A percentile compares a stretch with the other conserved stretches of the same genome.
Conservation (phyloP, 805 yeast genomes). For the Candida morakotiae region DNA sequence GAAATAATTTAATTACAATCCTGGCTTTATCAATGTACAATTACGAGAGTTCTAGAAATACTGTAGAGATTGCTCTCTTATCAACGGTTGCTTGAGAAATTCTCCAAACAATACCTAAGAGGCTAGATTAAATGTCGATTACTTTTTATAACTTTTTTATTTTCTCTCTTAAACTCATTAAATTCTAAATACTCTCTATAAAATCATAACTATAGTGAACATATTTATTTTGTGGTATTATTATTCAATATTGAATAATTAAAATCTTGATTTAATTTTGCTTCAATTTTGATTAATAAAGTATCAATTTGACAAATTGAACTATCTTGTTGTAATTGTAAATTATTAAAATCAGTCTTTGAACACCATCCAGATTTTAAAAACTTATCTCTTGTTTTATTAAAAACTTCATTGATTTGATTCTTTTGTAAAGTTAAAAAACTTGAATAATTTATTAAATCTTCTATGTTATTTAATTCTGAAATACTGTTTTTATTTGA, state of each 20-base stretch:
- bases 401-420: conserved; percentile 30
- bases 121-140: too few relatives aligned
- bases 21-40: too few relatives aligned
- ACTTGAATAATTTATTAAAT: conserved; percentile 23
- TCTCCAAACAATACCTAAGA: too few relatives aligned
- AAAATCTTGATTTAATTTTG: conserved; percentile 27
- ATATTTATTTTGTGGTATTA: too few relatives aligned
- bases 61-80: too few relatives aligned
- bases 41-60: too few relatives aligned
- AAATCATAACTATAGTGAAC: too few relatives aligned
- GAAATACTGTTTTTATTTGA: conserved; percentile 14
- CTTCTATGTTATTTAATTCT: conserved; percentile 20
- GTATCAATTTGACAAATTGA: conserved; percentile 35
- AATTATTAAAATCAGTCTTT: conserved; percentile 34
- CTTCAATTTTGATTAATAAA: conserved; percentile 34
- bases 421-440: conserved; percentile 32
- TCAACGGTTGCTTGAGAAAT: too few relatives aligned
- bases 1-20: too few relatives aligned
- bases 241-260: conserved; percentile 18
- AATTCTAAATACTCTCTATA: too few relatives aligned
- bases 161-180: too few relatives aligned
- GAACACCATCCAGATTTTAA: conserved; percentile 41
- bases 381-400: conserved; percentile 27
- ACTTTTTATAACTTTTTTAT: too few relatives aligned
- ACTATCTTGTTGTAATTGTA: conserved; percentile 35